phyloP scores from a whole-genome alignment of 2,329 filamentous ascomycete genomes.

The Fusarium abutilonis region DNA sequence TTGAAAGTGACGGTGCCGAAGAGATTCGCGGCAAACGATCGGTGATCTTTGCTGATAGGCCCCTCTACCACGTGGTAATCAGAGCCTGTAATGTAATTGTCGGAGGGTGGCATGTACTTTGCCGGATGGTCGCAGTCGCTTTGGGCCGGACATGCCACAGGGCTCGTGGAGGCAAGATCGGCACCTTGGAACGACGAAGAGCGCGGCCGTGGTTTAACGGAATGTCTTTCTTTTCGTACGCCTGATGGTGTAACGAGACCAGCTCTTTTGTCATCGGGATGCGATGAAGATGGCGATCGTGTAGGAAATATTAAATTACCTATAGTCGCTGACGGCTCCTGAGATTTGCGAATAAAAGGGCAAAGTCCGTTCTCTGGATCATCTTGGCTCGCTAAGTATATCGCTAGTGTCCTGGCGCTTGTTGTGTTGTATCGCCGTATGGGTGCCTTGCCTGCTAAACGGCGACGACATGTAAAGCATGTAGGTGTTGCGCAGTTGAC shows the following conservation, averaged over 20 bases:
- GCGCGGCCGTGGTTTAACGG: conserved; percentile 4
- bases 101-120: not conserved
- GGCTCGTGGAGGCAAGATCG: not conserved
- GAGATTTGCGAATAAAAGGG: conserved; percentile 56
- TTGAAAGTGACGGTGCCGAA: conserved; percentile 74
- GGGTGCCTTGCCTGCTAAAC: conserved; percentile 72
- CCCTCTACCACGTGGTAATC: conserved; percentile 58
- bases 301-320: conserved; percentile 59
- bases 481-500: conserved; percentile 76
- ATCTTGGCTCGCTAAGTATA: conserved; percentile 82
- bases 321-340: conserved; percentile 57
- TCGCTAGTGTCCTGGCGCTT: conserved; percentile 82
- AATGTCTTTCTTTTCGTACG: conserved; percentile 12
- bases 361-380: conserved; percentile 78
- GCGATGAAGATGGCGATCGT: conserved; percentile 35
- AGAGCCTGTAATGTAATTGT: not conserved
- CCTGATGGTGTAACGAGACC: conserved; percentile 5
- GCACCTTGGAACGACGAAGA: conserved; percentile 19
- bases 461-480: conserved; percentile 81
- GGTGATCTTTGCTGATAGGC: conserved; percentile 63
- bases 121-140: not conserved
- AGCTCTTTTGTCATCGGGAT: conserved; percentile 33
- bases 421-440: conserved; percentile 82
- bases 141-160: not conserved
- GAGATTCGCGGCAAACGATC: conserved; percentile 69